phyloP scores from a whole-genome alignment of 1,284 basidiomycete species.

The Moniliella sp. region DNA sequence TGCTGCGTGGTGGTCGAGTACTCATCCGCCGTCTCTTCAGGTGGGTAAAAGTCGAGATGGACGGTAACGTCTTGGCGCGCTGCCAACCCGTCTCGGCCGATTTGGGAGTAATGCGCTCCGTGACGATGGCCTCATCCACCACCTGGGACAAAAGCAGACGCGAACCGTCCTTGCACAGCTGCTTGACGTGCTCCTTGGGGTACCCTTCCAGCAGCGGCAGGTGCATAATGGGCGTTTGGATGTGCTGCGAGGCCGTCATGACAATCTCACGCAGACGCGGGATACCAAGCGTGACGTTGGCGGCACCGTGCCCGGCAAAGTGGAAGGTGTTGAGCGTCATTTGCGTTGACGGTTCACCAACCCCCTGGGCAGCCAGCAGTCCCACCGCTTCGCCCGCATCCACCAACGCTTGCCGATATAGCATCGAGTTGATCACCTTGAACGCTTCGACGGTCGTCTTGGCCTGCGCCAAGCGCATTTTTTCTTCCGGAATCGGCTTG shows the following conservation, averaged over 20 bases:
- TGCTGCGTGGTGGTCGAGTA: slow-evolving; percentile 57
- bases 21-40: slow-evolving; percentile 61
- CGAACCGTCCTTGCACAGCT: slow-evolving; percentile 74
- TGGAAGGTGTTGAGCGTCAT: slow-evolving; percentile 99
- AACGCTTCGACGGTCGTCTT: slow-evolving; percentile 23
- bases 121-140: slow-evolving; percentile 62
- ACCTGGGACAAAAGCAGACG: slow-evolving; percentile 71
- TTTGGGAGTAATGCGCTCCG: slow-evolving; percentile 52
- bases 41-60: slow-evolving; percentile 64
- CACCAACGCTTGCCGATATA: slow-evolving; percentile 42
- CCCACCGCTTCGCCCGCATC: slow-evolving; percentile 97
- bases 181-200: slow-evolving; percentile 38
- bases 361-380: slow-evolving; percentile 88
- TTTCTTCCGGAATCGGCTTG: slow-evolving; percentile 7
- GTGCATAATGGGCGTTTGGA: slow-evolving; percentile 95
- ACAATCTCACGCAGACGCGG: slow-evolving; percentile 95
- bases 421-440: slow-evolving; percentile 24
- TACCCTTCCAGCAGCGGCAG: slow-evolving; percentile 41
- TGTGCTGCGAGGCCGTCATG: slow-evolving; percentile 90
- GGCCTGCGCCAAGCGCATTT: slow-evolving; percentile 21
- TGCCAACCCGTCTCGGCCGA: slow-evolving; percentile 39
- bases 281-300: slow-evolving; percentile 96
- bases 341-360: slow-evolving; percentile 96
- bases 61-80: slow-evolving; percentile 60
- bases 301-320: slow-evolving; percentile 87